Percentiles rank a stretch among this genome's conserved stretches.
Conservation (phyloP, 2,329 filamentous ascomycete species). For the Phialophora verrucosa region DNA sequence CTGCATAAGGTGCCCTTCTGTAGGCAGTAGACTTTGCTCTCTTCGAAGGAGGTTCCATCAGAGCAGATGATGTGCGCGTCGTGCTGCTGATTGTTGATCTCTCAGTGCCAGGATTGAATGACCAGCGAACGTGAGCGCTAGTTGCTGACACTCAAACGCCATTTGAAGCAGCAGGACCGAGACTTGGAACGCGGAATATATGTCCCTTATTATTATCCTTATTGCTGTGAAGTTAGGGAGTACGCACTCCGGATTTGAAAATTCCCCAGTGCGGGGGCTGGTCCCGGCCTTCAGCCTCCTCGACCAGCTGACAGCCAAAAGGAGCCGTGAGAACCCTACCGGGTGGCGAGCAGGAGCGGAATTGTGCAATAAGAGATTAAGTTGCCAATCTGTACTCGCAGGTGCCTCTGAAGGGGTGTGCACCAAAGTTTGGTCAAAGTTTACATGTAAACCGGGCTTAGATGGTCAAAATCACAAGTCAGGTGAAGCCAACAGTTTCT, state of each 20-base stretch:
- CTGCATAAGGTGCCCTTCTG: slow-evolving; percentile 18
- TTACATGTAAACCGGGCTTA: neutral
- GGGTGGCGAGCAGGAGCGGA: neutral
- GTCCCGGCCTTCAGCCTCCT: too few relatives aligned
- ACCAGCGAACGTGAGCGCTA: neutral
- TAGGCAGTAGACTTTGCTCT: slow-evolving; percentile 2
- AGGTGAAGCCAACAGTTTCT: neutral
- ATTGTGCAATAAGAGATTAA: neutral
- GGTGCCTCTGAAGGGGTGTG: too few relatives aligned
- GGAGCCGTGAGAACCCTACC: too few relatives aligned
- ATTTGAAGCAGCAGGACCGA: neutral
- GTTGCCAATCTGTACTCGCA: neutral
- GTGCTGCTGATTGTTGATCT: neutral
- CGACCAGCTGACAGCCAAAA: too few relatives aligned
- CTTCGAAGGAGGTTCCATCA: slow-evolving; percentile 20
- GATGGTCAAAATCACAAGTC: neutral
- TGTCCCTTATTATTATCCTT: neutral
- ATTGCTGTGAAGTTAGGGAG: neutral
- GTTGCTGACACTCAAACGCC: neutral
- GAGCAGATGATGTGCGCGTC: neutral
- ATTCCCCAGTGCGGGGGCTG: neutral
- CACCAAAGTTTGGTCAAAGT: neutral
- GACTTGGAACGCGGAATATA: neutral
- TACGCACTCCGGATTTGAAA: neutral
- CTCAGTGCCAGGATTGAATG: neutral